Evolutionary conservation across 176 grass and related monocot species (phyloP).

Genomic region (Guadua angustifolia): DNA sequence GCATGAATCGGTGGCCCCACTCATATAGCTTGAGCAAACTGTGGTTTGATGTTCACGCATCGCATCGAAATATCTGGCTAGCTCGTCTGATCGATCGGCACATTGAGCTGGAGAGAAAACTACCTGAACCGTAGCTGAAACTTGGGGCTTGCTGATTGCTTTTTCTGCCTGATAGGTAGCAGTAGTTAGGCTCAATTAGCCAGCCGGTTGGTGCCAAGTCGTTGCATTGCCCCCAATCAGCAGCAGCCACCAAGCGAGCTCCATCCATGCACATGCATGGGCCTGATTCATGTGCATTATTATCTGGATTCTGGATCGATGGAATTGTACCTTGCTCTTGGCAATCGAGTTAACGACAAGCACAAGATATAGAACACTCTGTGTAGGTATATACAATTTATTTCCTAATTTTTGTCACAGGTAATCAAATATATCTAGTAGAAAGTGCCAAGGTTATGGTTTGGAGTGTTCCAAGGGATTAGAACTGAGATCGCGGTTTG

Average conservation of each 20-base stretch:
- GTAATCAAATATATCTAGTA: too few relatives aligned
- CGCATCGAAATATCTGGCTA: not conserved
- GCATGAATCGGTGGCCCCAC: not conserved
- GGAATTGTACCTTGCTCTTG: not conserved
- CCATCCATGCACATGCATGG: not conserved
- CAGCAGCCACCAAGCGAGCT: not conserved
- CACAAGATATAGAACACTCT: too few relatives aligned
- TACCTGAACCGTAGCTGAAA: not conserved
- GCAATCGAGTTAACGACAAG: not conserved
- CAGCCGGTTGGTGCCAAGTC: slow-evolving; percentile 41
- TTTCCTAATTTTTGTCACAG: too few relatives aligned
- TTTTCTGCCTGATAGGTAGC: not conserved
- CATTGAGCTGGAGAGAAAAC: not conserved
- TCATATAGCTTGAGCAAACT: too few relatives aligned
- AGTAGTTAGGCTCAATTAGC: slow-evolving; percentile 30
- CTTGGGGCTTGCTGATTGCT: not conserved
- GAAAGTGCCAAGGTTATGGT: too few relatives aligned
- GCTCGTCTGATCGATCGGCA: not conserved
- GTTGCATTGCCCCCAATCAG: not conserved
- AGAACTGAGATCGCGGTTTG: too few relatives aligned
- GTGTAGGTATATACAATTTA: too few relatives aligned
- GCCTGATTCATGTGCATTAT: not conserved
- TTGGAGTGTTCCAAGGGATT: too few relatives aligned
- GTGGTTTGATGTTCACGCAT: not conserved
- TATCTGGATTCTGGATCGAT: not conserved